Base-by-base conservation (phyloP, 148 eudicot genomes). In the Gaultheria prostrata region DNA sequence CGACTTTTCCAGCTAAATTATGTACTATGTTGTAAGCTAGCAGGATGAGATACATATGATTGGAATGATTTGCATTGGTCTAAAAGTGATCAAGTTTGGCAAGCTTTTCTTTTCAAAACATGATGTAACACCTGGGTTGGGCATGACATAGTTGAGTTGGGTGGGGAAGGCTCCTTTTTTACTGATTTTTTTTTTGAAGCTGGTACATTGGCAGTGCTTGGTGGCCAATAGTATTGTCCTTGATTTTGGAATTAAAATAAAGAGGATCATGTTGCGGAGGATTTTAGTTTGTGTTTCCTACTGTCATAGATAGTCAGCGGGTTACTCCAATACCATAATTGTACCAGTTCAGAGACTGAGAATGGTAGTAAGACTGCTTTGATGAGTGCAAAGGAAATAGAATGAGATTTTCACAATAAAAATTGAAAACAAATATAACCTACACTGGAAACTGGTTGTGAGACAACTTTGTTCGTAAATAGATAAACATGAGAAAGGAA, bases 401-500 rank as follows among this genome's bases (percentile, higher is more conserved):
- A 30, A 26, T 28, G 13, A 67, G 28, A n/a, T n/a, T 61, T 61
- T 61, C 67, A 39, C 4, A 39, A 39, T 5, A 39, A 39, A 39
- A 39, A 39, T 39, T 39, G 43, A 39, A 39, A 39, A 5, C 43
- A 39, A 59, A 2, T 21, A 21, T 61, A 24, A 61, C n/a, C n/a
- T n/a, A n/a, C 12, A n/a, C 67, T 61, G 67, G 67, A 61, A 12
- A 67, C 72, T 67, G 76, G 45, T 71, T 8, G 75, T 71, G 46
- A 33, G 46, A 33, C 28, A 8, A 46, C 3, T 71, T 71, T 71
- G 20, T 10, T 33, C 8, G 46, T 30, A 46, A 17, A 33, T 33
- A 33, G 76, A 33, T 33, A 4, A 33, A 4, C 11, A 71, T 21
- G 28, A n/a, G 30, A 17, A n/a, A 8, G 76, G 46, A 17, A 33